These are phyloP conservation scores for Pseudogymnoascus sp. DNA, from an alignment of 2,329 filamentous ascomycete genomes.

Conservation along the genomic window DNA sequence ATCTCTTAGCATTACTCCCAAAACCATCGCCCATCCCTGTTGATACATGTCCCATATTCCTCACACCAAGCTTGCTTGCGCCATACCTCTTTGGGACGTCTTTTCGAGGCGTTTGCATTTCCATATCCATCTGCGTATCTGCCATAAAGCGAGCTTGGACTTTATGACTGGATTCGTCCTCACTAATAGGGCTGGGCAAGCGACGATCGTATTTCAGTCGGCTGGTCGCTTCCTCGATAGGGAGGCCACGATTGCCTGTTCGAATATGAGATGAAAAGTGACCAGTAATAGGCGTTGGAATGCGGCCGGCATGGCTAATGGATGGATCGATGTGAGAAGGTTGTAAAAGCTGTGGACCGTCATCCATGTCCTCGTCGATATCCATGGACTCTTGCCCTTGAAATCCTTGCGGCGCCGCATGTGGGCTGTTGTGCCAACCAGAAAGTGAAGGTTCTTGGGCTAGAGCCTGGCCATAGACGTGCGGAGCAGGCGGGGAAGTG, in stretches of 20 bases:
- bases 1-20: conserved; percentile 56
- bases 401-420: conserved; percentile 15
- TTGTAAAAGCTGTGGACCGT: conserved; percentile 24
- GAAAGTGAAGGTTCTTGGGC: conserved; percentile 15
- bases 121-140: conserved; percentile 30
- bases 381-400: conserved; percentile 21
- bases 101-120: conserved; percentile 11
- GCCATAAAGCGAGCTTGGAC: conserved; percentile 23
- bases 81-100: conserved; percentile 28
- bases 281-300: conserved; percentile 30
- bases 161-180: conserved; percentile 28
- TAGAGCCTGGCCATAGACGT: conserved; percentile 1
- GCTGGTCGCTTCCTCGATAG: conserved; percentile 22
- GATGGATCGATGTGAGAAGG: conserved; percentile 25
- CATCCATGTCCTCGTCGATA: conserved; percentile 28
- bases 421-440: conserved; percentile 13
- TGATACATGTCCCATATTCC: conserved; percentile 26
- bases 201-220: conserved; percentile 23
- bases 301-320: conserved; percentile 23
- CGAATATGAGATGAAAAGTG: conserved; percentile 25
- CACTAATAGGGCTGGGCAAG: conserved; percentile 30
- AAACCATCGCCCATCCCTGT: conserved; percentile 15
- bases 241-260: conserved; percentile 15
- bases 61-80: conserved; percentile 27
- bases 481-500: conserved; percentile 22